Conservation (phyloP, 2,329 filamentous ascomycete species). For the Pseudopithomyces maydicus region DNA sequence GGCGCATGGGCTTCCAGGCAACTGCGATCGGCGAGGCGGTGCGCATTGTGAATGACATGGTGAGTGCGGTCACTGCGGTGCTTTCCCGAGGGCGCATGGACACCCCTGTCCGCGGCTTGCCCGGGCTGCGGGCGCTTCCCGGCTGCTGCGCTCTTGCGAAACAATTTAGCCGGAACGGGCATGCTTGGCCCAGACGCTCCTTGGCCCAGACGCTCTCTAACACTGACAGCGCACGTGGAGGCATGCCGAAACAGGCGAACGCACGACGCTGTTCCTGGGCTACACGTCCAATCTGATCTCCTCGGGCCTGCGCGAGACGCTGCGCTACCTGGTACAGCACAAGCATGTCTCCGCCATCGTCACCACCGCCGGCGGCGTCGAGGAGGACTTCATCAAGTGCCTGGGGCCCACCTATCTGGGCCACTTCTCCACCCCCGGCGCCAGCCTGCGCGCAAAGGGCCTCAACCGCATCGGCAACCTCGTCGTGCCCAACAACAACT, state of each 20-base stretch:
- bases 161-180: constrained; percentile 40
- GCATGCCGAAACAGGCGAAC: constrained; percentile 76
- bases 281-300: constrained; percentile 99
- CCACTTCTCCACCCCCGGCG: constrained; percentile 78
- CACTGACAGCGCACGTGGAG: constrained; percentile 71
- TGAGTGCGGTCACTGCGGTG: constrained; percentile 63
- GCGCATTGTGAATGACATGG: constrained; percentile 94
- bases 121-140: constrained; percentile 14
- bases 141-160: constrained; percentile 20
- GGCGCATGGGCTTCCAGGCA: constrained; percentile 83
- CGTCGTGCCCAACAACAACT: constrained; percentile 94
- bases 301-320: constrained; percentile 86
- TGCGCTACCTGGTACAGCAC: constrained; percentile 92
- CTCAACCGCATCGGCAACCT: constrained; percentile 97
- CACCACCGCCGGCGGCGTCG: constrained; percentile 91
- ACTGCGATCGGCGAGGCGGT: constrained; percentile 84
- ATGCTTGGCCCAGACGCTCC: constrained; percentile 24
- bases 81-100: constrained; percentile 9
- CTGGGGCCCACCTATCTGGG: constrained; percentile 92
- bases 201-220: constrained; percentile 25
- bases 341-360: constrained; percentile 91
- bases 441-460: constrained; percentile 78
- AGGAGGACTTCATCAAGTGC: constrained; percentile 99
- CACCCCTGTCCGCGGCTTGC: neutral
- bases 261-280: constrained; percentile 93